phyloP scores from a whole-genome alignment of 768 basidiomycete species.

The Kwoniella shandongensis region DNA sequence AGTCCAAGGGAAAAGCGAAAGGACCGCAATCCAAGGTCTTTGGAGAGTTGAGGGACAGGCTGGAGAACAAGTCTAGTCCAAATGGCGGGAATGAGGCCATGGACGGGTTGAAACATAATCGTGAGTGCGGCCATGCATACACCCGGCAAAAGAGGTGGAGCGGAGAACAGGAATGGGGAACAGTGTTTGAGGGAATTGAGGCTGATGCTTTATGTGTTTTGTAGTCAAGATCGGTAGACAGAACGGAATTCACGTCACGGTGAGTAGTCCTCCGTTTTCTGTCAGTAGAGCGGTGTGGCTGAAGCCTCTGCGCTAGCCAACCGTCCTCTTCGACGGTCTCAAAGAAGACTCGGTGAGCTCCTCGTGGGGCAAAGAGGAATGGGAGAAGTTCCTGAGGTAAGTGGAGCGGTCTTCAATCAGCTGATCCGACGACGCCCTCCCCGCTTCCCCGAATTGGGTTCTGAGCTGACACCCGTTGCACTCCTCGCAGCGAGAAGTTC shows the following conservation, averaged over 20 bases:
- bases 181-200: not conserved
- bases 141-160: not conserved
- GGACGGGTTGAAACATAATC: constrained; percentile 82
- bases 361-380: constrained; percentile 77
- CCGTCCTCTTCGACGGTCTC: constrained; percentile 51
- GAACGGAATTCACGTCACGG: constrained; percentile 88
- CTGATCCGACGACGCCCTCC: too few species aligned
- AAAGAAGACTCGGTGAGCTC: constrained; percentile 72
- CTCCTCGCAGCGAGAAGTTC: constrained; percentile 13
- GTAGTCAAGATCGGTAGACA: constrained; percentile 87
- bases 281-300: not conserved
- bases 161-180: not conserved
- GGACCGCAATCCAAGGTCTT: constrained; percentile 61
- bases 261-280: constrained; percentile 61
- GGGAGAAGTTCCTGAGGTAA: constrained; percentile 68
- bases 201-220: constrained; percentile 2
- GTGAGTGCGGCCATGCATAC: constrained; percentile 57
- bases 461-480: not conserved
- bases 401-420: constrained; percentile 3
- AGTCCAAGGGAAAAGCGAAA: constrained; percentile 56
- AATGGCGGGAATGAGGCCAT: constrained; percentile 83
- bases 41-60: constrained; percentile 63
- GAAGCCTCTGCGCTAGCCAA: constrained; percentile 53
- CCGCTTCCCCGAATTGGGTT: too few species aligned
- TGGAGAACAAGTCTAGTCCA: constrained; percentile 63